phyloP scores from a whole-genome alignment of 2,329 filamentous ascomycete species.

The Fusarium sp. region DNA sequence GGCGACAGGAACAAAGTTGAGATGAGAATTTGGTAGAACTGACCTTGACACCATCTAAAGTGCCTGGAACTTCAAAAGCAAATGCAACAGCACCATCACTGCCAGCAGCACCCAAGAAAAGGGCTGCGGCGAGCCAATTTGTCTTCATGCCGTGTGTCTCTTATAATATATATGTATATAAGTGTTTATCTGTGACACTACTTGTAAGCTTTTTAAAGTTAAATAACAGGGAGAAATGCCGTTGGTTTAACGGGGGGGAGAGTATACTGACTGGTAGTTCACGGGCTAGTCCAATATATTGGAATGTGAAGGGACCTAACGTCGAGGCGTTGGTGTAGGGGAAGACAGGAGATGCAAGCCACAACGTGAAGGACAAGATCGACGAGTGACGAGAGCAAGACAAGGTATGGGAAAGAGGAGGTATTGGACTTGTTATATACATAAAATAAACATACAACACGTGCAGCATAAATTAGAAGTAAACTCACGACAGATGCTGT shows the following conservation, averaged over 20 bases:
- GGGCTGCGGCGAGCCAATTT: slow-evolving; percentile 45
- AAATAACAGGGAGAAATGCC: neutral
- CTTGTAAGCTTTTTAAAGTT: neutral
- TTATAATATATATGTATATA: neutral
- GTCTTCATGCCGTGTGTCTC: slow-evolving; percentile 49
- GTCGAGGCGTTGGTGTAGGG: no score
- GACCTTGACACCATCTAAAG: slow-evolving; percentile 26
- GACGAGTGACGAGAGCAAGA: neutral
- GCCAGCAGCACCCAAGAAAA: slow-evolving; percentile 47
- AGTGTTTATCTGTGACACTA: neutral
- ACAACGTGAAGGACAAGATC: neutral
- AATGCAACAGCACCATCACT: slow-evolving; percentile 39
- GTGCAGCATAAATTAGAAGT: neutral
- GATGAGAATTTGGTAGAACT: neutral
- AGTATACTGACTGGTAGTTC: neutral
- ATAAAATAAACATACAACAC: neutral
- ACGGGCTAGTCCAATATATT: slow-evolving; percentile 27
- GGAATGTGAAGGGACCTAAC: neutral
- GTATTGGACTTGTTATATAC: slow-evolving; percentile 14
- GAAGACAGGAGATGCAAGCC: slow-evolving; percentile 2
- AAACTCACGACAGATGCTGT: slow-evolving; percentile 7
- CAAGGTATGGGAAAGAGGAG: neutral
- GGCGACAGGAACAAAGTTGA: neutral
- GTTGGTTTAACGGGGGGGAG: neutral
- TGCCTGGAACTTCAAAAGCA: slow-evolving; percentile 9